Base-by-base conservation (phyloP, 2,329 filamentous ascomycete species). In the Ascomycota sp. region DNA sequence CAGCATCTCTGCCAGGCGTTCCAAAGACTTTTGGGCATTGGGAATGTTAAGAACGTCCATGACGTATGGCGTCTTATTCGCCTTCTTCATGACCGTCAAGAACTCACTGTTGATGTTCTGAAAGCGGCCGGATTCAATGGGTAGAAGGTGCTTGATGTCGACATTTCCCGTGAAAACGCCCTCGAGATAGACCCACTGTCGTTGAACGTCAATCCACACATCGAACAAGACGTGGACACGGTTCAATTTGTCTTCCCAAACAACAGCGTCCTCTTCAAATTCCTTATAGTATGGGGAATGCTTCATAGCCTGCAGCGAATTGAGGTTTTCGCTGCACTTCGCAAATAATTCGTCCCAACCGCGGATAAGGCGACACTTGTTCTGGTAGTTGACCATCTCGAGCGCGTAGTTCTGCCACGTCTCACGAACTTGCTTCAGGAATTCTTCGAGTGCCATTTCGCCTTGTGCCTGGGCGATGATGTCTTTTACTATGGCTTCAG, bases 81-180 rank as follows among this genome's bases (percentile, higher is more conserved):
- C 89, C 54, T 95, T 98, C 61, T 95, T 95, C 81, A 99, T 92
- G 29, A 98, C 83, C n/a, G 82, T 74, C 49, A 92, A 77, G 59
- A 98, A 99, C 52, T 98, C 86, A 40, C 83, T 91, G 57, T 98
- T 98, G 64, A 98, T 98, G 57, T 95, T 98, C 49, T 92, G 82
- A 59, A 99, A 99, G 37, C 89, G 75, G 9, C 82, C 84, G 1
- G 89, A 93, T 52, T 99, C 89, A 40, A 92, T 84, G 5, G 91
- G 91, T 16, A 99, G 68, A 34, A 99, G 64, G 52, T 95, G 86
- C 57, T 95, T 98, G 62, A 99, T 98, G 49, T 99, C 89, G 29
- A 82, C 86, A 49, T 98, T 99, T 38, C 89, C 89, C 1, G 86
- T 93, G 51, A 99, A 99, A 27, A 99, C 89, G 43, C 89, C 89